phyloP scores from a whole-genome alignment of 2,329 filamentous ascomycete genomes.

The Fusarium sp. region DNA sequence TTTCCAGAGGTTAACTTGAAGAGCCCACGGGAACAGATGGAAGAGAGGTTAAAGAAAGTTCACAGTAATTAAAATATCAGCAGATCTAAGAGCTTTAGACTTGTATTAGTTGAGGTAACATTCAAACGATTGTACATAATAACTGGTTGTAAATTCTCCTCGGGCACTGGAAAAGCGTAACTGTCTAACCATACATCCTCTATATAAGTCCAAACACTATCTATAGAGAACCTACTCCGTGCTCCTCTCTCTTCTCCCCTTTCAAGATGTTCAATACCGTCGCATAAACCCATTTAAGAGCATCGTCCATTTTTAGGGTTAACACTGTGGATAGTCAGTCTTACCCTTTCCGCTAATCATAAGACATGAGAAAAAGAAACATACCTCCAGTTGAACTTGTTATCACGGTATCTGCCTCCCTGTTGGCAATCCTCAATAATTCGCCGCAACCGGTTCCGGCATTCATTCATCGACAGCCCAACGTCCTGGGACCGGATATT shows the following conservation, averaged over 20 bases:
- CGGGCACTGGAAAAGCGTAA: too few species aligned
- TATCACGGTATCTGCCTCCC: background rate
- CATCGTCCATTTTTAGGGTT: background rate
- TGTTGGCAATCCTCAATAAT: background rate
- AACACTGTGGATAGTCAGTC: background rate
- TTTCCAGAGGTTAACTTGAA: conserved; percentile 45
- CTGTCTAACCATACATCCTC: too few species aligned
- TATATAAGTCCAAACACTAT: too few species aligned
- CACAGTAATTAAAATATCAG: background rate
- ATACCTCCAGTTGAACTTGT: background rate
- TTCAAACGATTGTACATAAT: too few species aligned
- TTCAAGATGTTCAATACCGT: accelerated
- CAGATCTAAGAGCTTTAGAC: too few species aligned
- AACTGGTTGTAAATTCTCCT: too few species aligned
- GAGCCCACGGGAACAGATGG: conserved; percentile 25
- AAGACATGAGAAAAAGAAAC: background rate
- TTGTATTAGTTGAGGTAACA: too few species aligned
- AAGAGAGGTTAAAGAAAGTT: conserved; percentile 36
- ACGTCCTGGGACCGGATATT: background rate
- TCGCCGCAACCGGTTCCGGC: background rate
- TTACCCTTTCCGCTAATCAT: background rate
- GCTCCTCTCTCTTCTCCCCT: too few species aligned
- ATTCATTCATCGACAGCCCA: background rate
- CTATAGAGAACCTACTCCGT: too few species aligned
- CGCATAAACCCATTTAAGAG: too few species aligned